These are phyloP conservation scores for Fusarium miscanthi DNA, from an alignment of 2,329 filamentous ascomycete genomes.

Conservation along the genomic window DNA sequence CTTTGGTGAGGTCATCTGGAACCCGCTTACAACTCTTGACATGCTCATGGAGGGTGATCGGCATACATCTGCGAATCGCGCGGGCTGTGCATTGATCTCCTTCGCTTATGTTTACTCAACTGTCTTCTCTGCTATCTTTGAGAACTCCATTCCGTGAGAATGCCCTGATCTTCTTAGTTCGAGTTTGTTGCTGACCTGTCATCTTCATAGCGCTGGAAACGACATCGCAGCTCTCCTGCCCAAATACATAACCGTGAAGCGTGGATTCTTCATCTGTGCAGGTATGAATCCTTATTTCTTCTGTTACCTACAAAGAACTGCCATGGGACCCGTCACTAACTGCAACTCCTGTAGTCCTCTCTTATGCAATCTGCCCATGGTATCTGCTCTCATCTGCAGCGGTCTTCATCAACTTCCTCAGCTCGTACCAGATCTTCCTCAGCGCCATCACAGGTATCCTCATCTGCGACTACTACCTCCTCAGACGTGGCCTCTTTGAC, in stretches of 20 bases:
- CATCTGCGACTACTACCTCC: slow-evolving; percentile 17
- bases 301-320: too few relatives aligned
- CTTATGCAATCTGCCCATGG: slow-evolving; percentile 7
- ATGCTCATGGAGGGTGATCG: slow-evolving; percentile 16
- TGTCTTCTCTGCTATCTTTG: slow-evolving; percentile 1
- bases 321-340: not conserved
- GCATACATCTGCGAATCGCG: not conserved
- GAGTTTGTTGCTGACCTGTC: not conserved
- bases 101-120: slow-evolving; percentile 14
- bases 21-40: slow-evolving; percentile 1
- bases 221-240: slow-evolving; percentile 18
- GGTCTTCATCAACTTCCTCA: slow-evolving; percentile 17
- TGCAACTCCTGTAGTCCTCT: not conserved
- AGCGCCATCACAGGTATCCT: slow-evolving; percentile 11
- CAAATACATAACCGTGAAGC: slow-evolving; percentile 13
- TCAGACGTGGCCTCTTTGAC: not conserved
- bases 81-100: slow-evolving; percentile 2
- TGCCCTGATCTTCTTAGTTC: accelerated
- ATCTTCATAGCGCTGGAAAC: not conserved
- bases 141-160: slow-evolving; percentile 13
- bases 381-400: slow-evolving; percentile 5
- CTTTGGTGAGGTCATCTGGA: slow-evolving; percentile 14
- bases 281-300: not conserved
- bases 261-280: slow-evolving; percentile 17
- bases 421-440: slow-evolving; percentile 19